Conservation (phyloP, 2,329 filamentous ascomycete genomes). For the Curvularia sp. region DNA sequence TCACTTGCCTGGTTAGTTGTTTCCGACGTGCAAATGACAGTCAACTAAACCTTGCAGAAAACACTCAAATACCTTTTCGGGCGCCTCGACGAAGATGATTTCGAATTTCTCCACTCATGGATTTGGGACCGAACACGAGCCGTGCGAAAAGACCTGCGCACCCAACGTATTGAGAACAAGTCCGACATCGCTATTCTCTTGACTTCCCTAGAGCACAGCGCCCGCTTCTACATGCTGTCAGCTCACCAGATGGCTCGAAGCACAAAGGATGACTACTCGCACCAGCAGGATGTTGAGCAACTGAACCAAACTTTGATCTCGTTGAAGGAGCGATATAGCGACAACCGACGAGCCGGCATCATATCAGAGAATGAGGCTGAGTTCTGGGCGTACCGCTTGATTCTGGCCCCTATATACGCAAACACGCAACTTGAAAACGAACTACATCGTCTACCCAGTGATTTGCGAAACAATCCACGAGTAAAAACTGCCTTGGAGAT, state of each 20-base stretch:
- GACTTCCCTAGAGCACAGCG: conserved; percentile 67
- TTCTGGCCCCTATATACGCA: conserved; percentile 55
- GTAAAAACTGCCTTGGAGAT: conserved; percentile 65
- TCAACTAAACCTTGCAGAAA: conserved; percentile 35
- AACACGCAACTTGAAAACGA: conserved; percentile 61
- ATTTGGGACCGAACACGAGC: conserved; percentile 71
- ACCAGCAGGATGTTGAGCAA: conserved; percentile 68
- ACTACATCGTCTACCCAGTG: conserved; percentile 62
- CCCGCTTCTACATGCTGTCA: conserved; percentile 68
- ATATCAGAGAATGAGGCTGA: conserved; percentile 66
- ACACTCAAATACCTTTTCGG: conserved; percentile 55
- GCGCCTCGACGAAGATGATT: conserved; percentile 59
- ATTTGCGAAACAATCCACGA: conserved; percentile 59
- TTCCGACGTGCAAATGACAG: conserved; percentile 20
- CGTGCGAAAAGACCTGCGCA: conserved; percentile 70
- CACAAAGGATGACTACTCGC: conserved; percentile 57
- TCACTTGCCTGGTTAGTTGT: conserved; percentile 49
- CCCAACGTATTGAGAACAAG: conserved; percentile 64
- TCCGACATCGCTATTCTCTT: conserved; percentile 64
- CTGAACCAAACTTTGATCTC: conserved; percentile 68
- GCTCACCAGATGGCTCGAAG: conserved; percentile 60
- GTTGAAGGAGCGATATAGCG: conserved; percentile 59
- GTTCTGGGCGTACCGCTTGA: conserved; percentile 67
- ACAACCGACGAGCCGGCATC: conserved; percentile 53
- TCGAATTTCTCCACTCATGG: conserved; percentile 63